Percentiles rank a stretch among this genome's conserved stretches.
Evolutionary conservation across 768 basidiomycete genomes (phyloP).

Genomic region (Mycena galopus): DNA sequence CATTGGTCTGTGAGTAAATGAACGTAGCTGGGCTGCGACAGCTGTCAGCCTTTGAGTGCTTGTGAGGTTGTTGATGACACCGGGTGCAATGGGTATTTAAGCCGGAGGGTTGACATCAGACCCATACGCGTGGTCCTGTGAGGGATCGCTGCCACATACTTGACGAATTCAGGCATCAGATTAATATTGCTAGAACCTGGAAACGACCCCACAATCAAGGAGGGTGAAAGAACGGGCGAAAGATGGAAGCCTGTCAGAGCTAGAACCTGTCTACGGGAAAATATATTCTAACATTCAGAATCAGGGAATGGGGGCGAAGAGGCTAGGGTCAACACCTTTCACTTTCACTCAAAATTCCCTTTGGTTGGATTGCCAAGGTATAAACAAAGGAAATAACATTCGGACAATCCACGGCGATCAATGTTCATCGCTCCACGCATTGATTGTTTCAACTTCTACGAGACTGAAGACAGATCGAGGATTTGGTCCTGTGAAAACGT

Average conservation of each 20-base stretch:
- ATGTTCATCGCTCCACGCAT: neutral
- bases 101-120: neutral
- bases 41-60: no score
- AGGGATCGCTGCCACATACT: neutral
- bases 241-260: neutral
- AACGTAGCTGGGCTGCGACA: neutral
- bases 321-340: neutral
- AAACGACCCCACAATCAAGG: neutral
- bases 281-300: neutral
- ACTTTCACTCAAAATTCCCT: neutral
- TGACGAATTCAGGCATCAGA: neutral
- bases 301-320: neutral
- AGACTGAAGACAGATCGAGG: neutral
- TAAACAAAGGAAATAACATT: neutral
- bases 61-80: no score
- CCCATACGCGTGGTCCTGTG: neutral
- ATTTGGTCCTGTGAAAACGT: neutral
- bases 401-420: neutral
- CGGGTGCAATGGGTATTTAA: neutral
- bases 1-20: constrained; percentile 1
- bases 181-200: neutral
- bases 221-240: neutral
- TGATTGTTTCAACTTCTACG: neutral
- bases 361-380: neutral
- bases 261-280: neutral